These are phyloP conservation scores for Wilhelminamyces savonicus DNA, from an alignment of 805 yeast genomes.

Conservation along the genomic window DNA sequence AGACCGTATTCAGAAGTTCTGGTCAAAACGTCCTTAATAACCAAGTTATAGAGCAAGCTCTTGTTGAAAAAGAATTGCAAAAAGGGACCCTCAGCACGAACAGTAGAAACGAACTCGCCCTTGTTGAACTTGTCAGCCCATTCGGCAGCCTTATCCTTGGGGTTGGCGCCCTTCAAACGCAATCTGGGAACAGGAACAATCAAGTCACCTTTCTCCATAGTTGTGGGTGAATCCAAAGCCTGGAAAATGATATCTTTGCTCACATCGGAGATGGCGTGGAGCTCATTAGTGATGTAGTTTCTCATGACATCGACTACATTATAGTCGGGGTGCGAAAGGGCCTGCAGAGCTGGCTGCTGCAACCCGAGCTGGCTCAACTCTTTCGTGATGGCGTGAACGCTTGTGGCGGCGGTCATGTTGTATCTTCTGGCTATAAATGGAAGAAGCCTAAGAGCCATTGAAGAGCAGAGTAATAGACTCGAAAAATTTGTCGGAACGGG, in stretches of 20 bases:
- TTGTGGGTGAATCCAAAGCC: conserved; percentile 82
- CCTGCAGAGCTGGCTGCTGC: conserved; percentile 36
- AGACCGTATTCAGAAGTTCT: conserved; percentile 65
- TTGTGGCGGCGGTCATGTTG: too few relatives aligned
- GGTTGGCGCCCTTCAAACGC: conserved; percentile 70
- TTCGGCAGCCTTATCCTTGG: conserved; percentile 64
- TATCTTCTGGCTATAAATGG: conserved; percentile 3
- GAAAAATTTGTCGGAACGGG: too few relatives aligned
- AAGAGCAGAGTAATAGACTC: too few relatives aligned
- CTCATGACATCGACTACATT: conserved; percentile 86
- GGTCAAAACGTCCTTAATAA: conserved; percentile 61
- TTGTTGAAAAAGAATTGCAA: conserved; percentile 82
- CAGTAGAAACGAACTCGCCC: conserved; percentile 62
- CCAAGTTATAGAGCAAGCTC: conserved; percentile 57
- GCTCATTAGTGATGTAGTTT: conserved; percentile 78
- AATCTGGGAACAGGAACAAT: conserved; percentile 88
- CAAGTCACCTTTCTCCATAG: conserved; percentile 88
- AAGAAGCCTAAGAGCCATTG: too few relatives aligned
- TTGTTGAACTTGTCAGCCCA: conserved; percentile 76
- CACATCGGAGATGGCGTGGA: conserved; percentile 68
- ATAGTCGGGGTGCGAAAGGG: conserved; percentile 65
- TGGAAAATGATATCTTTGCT: conserved; percentile 65
- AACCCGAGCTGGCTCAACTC: conserved; percentile 32
- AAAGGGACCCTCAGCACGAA: conserved; percentile 83
- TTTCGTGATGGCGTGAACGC: conserved; percentile 25